phyloP scores from a whole-genome alignment of 1,139 yeast genomes.

The Yamadazyma spencermartinsiae region DNA sequence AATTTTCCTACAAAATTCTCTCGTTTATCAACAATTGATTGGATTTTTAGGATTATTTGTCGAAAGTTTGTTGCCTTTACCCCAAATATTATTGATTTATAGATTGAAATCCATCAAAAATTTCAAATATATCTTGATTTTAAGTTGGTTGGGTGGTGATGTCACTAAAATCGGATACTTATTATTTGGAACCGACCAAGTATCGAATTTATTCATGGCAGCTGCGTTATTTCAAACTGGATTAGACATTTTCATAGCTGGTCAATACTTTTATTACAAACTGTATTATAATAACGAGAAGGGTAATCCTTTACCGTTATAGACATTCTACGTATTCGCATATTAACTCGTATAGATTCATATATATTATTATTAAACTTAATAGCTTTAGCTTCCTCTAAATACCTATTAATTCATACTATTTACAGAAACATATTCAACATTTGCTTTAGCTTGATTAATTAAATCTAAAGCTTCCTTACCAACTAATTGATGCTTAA shows the following conservation, averaged over 20 bases:
- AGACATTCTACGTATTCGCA: background rate
- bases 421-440: slow-evolving; percentile 53
- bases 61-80: slow-evolving; percentile 83
- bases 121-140: slow-evolving; percentile 68
- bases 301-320: slow-evolving; percentile 10
- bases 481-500: slow-evolving; percentile 49
- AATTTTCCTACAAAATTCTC: slow-evolving; percentile 36
- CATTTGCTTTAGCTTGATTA: slow-evolving; percentile 73
- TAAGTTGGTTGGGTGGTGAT: slow-evolving; percentile 92
- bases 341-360: slow-evolving; percentile 1
- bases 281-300: slow-evolving; percentile 5
- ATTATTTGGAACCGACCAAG: slow-evolving; percentile 67
- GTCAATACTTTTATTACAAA: slow-evolving; percentile 65
- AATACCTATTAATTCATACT: slow-evolving; percentile 5
- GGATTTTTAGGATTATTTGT: slow-evolving; percentile 75
- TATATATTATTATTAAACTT: background rate
- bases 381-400: background rate
- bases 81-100: slow-evolving; percentile 76
- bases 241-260: slow-evolving; percentile 73
- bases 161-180: slow-evolving; percentile 72
- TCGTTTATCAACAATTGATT: slow-evolving; percentile 53
- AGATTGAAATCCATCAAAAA: slow-evolving; percentile 73
- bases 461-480: slow-evolving; percentile 58
- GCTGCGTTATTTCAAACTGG: slow-evolving; percentile 84
- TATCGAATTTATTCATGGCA: slow-evolving; percentile 65